Percentiles rank a stretch among this genome's conserved stretches.
phyloP scores from a whole-genome alignment of 108 stramenopile genomes.

The Stephanodiscus minutulus region DNA sequence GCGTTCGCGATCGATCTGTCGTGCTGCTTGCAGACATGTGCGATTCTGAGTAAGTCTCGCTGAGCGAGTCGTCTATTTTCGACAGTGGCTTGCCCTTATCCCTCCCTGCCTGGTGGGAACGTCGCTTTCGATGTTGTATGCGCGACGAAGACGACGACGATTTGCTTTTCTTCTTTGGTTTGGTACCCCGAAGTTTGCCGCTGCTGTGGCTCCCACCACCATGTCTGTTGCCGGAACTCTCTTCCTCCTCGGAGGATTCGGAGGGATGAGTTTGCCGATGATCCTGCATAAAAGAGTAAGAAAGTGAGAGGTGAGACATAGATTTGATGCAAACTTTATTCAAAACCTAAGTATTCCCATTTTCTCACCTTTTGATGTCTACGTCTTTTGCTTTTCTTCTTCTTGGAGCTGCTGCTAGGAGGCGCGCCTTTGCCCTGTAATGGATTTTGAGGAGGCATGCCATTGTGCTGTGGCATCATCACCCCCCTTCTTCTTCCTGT shows the following conservation, averaged over 20 bases:
- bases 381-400: conserved; percentile 26
- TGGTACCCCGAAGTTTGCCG: conserved; percentile 8
- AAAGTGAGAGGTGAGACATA: neutral
- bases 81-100: conserved; percentile 10
- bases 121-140: conserved; percentile 1
- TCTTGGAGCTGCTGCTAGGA: conserved; percentile 20
- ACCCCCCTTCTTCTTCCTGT: neutral
- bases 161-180: neutral
- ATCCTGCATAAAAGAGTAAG: conserved; percentile 1
- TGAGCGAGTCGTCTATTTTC: conserved; percentile 14
- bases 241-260: conserved; percentile 32
- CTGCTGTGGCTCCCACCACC: conserved; percentile 1
- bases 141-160: neutral
- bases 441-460: conserved; percentile 18
- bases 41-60: conserved; percentile 28
- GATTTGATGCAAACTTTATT: neutral
- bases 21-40: conserved; percentile 18
- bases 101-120: conserved; percentile 5
- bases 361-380: conserved; percentile 27
- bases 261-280: conserved; percentile 10
- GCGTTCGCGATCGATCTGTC: conserved; percentile 10
- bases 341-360: conserved; percentile 1
- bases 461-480: conserved; percentile 4
- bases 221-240: conserved; percentile 2
- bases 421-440: conserved; percentile 9